These are phyloP conservation scores for Candida gorgasii DNA, from an alignment of 805 yeast species.

Conservation along the genomic window DNA sequence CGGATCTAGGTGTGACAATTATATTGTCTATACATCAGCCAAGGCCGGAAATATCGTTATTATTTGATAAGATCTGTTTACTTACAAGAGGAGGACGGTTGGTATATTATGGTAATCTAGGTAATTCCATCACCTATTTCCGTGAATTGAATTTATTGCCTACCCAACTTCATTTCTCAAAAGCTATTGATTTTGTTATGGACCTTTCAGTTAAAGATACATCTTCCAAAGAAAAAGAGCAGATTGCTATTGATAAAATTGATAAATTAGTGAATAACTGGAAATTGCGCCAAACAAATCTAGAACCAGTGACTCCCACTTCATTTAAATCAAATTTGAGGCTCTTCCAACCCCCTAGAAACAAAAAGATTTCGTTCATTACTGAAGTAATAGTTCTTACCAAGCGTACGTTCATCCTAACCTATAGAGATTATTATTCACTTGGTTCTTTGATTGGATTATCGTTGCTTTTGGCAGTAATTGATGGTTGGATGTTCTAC, in stretches of 20 bases:
- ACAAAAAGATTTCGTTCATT: constrained; percentile 23
- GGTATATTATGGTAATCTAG: constrained; percentile 45
- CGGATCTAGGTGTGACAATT: constrained; percentile 65
- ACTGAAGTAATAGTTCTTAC: constrained; percentile 35
- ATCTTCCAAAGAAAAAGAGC: constrained; percentile 26
- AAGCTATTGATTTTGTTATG: constrained; percentile 35
- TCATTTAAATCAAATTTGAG: constrained; percentile 11
- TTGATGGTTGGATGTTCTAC: constrained; percentile 78
- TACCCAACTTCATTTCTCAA: constrained; percentile 9
- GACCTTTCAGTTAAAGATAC: constrained; percentile 38
- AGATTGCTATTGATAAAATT: constrained; percentile 23
- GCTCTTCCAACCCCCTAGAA: constrained; percentile 15
- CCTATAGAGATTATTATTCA: constrained; percentile 35
- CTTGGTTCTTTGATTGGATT: constrained; percentile 40
- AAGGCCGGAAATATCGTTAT: constrained; percentile 67
- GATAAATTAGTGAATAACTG: constrained; percentile 27
- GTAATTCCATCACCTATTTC: constrained; percentile 53
- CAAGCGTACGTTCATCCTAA: constrained; percentile 31
- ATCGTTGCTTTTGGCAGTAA: constrained; percentile 50
- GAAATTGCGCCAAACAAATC: constrained; percentile 16
- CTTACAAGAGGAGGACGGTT: constrained; percentile 59
- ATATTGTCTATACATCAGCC: constrained; percentile 85
- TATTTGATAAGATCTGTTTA: constrained; percentile 68
- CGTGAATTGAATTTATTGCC: constrained; percentile 19
- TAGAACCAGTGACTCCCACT: constrained; percentile 2